Conservation (phyloP, 2,329 filamentous ascomycete species). For the Hymenoscyphus linearis region DNA sequence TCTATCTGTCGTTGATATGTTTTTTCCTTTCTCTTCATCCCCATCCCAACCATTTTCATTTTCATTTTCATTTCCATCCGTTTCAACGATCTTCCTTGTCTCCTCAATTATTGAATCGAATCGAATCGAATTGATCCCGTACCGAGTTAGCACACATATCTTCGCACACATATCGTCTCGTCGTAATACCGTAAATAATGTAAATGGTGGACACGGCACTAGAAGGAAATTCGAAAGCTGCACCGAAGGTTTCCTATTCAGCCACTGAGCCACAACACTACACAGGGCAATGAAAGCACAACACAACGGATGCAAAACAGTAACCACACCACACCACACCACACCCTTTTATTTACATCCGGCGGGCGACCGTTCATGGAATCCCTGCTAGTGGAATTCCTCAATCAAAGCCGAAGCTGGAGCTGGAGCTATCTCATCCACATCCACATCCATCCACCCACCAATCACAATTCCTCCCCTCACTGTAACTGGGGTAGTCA, state of each 20-base stretch:
- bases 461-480: constrained; percentile 7
- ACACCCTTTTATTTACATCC: background rate
- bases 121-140: background rate
- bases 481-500: background rate
- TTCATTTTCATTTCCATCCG: background rate
- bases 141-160: constrained; percentile 4
- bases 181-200: too few species aligned
- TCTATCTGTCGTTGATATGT: too few species aligned
- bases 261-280: constrained; percentile 16
- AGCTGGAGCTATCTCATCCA: too few species aligned
- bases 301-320: constrained; percentile 16
- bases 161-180: too few species aligned
- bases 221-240: constrained; percentile 24
- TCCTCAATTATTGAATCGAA: too few species aligned
- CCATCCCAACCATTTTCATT: background rate
- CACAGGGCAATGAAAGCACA: too few species aligned
- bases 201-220: constrained; percentile 9
- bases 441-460: too few species aligned
- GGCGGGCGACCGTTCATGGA: constrained; percentile 7
- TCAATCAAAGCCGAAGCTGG: constrained; percentile 6
- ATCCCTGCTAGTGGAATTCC: constrained; percentile 15
- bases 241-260: constrained; percentile 19
- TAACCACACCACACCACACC: constrained; percentile 14
- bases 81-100: background rate
- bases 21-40: too few species aligned